These are phyloP conservation scores for Podila epigama DNA, from an alignment of 192 early-diverging fungal species.

Conservation along the genomic window DNA sequence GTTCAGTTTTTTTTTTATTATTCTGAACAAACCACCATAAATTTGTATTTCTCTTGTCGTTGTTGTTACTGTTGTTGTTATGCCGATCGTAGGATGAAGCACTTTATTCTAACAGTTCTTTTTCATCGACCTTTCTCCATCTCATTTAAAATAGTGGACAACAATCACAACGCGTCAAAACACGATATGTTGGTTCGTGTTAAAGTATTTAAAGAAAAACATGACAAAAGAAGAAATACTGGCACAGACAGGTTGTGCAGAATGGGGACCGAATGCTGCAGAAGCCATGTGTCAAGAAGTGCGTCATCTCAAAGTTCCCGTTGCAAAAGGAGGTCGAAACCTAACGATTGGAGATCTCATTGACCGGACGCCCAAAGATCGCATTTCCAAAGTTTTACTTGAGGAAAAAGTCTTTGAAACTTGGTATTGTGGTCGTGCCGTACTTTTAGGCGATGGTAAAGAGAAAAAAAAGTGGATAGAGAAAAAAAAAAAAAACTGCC, in stretches of 20 bases:
- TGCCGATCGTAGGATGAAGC: not conserved
- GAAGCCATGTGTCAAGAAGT: not conserved
- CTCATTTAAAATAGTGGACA: not conserved
- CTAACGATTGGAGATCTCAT: not conserved
- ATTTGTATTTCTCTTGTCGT: not conserved
- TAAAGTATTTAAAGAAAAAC: not conserved
- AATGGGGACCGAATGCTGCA: slow-evolving; percentile 1
- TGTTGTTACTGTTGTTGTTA: not conserved
- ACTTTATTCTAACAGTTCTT: not conserved
- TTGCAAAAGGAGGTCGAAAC: not conserved
- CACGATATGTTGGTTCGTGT: not conserved
- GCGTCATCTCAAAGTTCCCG: not conserved
- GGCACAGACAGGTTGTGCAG: not conserved
- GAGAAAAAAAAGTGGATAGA: too few species aligned
- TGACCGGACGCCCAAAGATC: not conserved
- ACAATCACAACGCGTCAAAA: not conserved
- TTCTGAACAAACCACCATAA: too few species aligned
- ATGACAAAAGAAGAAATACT: not conserved
- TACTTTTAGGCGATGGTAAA: slow-evolving; percentile 3
- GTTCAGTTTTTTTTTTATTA: too few species aligned
- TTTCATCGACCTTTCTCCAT: not conserved
- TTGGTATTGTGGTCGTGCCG: not conserved
- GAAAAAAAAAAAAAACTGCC: too few species aligned
- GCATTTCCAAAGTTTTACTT: slow-evolving; percentile 5
- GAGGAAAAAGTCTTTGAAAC: slow-evolving; percentile 11